Evolutionary conservation across 495 filamentous ascomycete species (phyloP), one percentile per base, ranked within the genome.

Genomic region (Astrothelium subdiscretum): DNA sequence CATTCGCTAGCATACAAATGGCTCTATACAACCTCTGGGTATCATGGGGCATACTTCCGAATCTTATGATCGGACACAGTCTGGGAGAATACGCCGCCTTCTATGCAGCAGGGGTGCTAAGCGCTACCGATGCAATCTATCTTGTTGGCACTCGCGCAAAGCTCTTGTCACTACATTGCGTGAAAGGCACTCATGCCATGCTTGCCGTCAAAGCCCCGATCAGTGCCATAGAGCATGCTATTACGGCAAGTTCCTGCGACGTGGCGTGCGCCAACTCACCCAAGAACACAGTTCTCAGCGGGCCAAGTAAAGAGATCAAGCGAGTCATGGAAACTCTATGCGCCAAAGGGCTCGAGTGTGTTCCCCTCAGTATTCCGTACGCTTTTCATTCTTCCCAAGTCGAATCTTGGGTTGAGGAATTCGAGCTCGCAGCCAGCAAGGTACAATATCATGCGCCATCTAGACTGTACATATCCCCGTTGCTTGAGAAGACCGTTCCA

Each of bases 311-410:
- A 2, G 65, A 71, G 1, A 67, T 75, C 31, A 26, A 62, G 10
- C 52, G 15, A 22, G 27, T 72, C 0, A 29, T 26, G 1, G 58
- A 63, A 2, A 32, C 43, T 20, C 59, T 75, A 2, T 15, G 61
- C n/a, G 31, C 44, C 0, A 31, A 63, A 3, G 69, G 71, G 11
- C 22, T 69, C 20, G 69, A 71, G 58, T 66, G 58, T 4, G 63
- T 81, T 0, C 83, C 83, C 63, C 79, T 94, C 3, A 81, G 83
- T 35, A 82, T 91, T 18, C 86, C 87, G 29, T 92, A 85, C 61
- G 90, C 89, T 15, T 94, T 91, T 79, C 90, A 95, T 71, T 88
- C 89, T 3, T 77, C 83, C 0, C 90, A 92, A 67, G 84, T 92
- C 26, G 86, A 92, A 15, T 79, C 85, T 26, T 87, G 92, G 26